phyloP scores from a whole-genome alignment of 2,329 filamentous ascomycete genomes.

The Fusarium sp. region DNA sequence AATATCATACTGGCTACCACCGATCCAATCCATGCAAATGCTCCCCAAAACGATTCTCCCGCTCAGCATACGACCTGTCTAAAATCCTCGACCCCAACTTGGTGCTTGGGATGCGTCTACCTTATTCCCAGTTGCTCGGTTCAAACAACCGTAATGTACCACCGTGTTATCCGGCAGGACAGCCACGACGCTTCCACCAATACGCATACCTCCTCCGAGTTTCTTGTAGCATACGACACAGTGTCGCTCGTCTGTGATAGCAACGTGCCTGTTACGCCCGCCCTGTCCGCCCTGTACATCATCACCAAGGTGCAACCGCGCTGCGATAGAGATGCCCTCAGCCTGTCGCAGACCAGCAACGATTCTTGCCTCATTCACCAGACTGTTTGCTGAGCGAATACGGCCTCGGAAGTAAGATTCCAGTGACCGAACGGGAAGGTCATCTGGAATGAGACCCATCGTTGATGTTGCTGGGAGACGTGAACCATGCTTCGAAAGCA shows the following conservation, averaged over 20 bases:
- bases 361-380: conserved; percentile 83
- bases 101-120: conserved; percentile 48
- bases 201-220: conserved; percentile 83
- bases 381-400: conserved; percentile 85
- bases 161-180: conserved; percentile 86
- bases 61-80: conserved; percentile 32
- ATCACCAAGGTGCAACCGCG: conserved; percentile 78
- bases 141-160: conserved; percentile 84
- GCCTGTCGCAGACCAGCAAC: conserved; percentile 81
- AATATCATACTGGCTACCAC: conserved; percentile 41
- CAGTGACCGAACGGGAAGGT: conserved; percentile 80
- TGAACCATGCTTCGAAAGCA: conserved; percentile 93
- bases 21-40: conserved; percentile 39
- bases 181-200: conserved; percentile 90
- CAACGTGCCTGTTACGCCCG: conserved; percentile 73
- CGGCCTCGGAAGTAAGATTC: conserved; percentile 92
- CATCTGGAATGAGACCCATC: conserved; percentile 83
- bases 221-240: conserved; percentile 95
- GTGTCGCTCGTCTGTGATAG: conserved; percentile 87
- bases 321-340: conserved; percentile 81
- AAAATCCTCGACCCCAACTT: conserved; percentile 53
- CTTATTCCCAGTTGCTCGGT: conserved; percentile 55
- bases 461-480: conserved; percentile 89
- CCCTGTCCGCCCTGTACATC: conserved; percentile 63
- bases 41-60: conserved; percentile 29